phyloP scores from a whole-genome alignment of 2,329 filamentous ascomycete genomes.

The Dryadomyces sulphureus region DNA sequence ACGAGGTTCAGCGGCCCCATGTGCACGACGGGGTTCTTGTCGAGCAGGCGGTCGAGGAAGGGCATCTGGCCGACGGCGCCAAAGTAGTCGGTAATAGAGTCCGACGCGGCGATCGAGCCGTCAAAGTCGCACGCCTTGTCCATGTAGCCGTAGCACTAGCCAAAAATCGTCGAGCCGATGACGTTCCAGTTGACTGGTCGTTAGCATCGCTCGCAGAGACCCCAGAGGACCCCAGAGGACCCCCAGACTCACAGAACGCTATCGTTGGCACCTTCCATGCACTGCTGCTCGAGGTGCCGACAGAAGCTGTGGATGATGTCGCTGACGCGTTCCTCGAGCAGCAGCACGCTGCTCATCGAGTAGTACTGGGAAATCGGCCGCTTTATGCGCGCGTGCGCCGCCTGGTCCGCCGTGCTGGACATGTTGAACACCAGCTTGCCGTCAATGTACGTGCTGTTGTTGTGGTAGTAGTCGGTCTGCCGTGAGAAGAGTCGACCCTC shows the following conservation, averaged over 20 bases:
- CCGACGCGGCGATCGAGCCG: slow-evolving; percentile 17
- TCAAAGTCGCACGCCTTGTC: slow-evolving; percentile 22
- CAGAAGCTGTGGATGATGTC: slow-evolving; percentile 17
- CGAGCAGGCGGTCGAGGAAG: slow-evolving; percentile 20
- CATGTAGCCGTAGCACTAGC: slow-evolving; percentile 25
- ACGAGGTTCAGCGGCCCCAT: slow-evolving; percentile 17
- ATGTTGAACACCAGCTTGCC: slow-evolving; percentile 22
- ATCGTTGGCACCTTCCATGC: slow-evolving; percentile 14
- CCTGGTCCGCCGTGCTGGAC: slow-evolving; percentile 19
- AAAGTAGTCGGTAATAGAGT: slow-evolving; percentile 20
- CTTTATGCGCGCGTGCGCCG: slow-evolving; percentile 19
- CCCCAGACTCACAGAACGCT: slow-evolving; percentile 18
- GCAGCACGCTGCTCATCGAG: slow-evolving; percentile 14
- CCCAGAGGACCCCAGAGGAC: too few relatives aligned
- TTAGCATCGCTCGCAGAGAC: not conserved
- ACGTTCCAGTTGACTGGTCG: slow-evolving; percentile 22
- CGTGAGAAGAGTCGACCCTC: not conserved
- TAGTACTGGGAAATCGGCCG: slow-evolving; percentile 22
- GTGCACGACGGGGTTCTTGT: slow-evolving; percentile 23
- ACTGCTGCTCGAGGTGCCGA: slow-evolving; percentile 15
- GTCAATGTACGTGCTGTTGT: slow-evolving; percentile 12
- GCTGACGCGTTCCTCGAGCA: slow-evolving; percentile 31
- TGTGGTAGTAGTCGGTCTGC: slow-evolving; percentile 5
- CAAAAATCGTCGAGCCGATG: slow-evolving; percentile 24
- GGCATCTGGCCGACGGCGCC: slow-evolving; percentile 17